Evolutionary conservation across 1,139 yeast species (phyloP).

Genomic region (Sugiyamaella paludigena): DNA sequence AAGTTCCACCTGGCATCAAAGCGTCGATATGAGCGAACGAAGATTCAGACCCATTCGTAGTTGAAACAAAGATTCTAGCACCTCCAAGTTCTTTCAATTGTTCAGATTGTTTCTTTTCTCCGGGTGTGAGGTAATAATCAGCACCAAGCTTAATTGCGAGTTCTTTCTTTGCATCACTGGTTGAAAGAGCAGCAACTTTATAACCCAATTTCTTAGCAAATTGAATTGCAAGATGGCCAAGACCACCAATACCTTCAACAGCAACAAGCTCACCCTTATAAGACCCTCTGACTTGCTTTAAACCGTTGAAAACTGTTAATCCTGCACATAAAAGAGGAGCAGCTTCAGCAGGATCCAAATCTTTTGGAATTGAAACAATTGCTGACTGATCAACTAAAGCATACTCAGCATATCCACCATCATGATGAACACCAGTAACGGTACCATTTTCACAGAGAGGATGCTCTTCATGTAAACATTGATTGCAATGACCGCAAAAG

Average conservation of each 20-base stretch:
- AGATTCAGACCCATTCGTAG: conserved; percentile 19
- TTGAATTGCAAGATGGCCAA: conserved; percentile 55
- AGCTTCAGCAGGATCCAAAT: conserved; percentile 45
- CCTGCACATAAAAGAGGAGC: conserved; percentile 73
- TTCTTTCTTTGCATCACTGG: conserved; percentile 44
- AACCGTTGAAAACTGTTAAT: conserved; percentile 58
- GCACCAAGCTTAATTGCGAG: conserved; percentile 47
- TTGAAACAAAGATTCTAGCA: conserved; percentile 5
- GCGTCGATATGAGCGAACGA: conserved; percentile 27
- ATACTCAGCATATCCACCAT: conserved; percentile 64
- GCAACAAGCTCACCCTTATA: conserved; percentile 50
- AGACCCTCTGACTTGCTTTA: conserved; percentile 41
- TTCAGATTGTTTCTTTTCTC: conserved; percentile 12
- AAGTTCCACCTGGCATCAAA: conserved; percentile 29
- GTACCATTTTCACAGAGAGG: conserved; percentile 42
- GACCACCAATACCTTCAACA: conserved; percentile 54
- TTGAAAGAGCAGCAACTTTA: conserved; percentile 49
- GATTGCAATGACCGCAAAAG: conserved; percentile 49
- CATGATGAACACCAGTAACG: conserved; percentile 35
- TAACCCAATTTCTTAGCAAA: conserved; percentile 55
- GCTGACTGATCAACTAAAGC: conserved; percentile 52
- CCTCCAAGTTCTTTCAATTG: conserved; percentile 17
- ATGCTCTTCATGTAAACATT: conserved; percentile 45
- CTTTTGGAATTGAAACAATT: conserved; percentile 56
- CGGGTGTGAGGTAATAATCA: conserved; percentile 14